Percentiles rank a stretch among this genome's conserved stretches.
These are phyloP conservation scores for Neopestalotiopsis rosae DNA, from an alignment of 2,329 filamentous ascomycete species.

Conservation along the genomic window DNA sequence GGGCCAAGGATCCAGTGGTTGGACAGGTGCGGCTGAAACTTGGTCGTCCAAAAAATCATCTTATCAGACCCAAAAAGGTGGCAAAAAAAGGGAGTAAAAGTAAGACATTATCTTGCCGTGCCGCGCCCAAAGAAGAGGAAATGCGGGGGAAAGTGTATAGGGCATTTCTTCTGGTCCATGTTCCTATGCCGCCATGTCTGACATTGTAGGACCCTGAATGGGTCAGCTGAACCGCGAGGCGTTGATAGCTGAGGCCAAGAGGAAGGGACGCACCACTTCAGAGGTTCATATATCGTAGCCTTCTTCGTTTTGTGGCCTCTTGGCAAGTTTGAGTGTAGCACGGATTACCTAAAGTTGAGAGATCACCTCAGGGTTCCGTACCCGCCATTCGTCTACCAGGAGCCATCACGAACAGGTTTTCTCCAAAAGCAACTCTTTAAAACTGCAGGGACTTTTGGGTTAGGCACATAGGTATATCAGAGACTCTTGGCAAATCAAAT, in stretches of 20 bases:
- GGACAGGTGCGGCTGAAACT: not conserved
- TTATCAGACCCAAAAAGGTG: not conserved
- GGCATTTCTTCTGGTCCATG: not conserved
- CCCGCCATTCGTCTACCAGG: not conserved
- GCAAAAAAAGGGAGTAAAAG: not conserved
- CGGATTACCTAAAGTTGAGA: not conserved
- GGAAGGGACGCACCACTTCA: not conserved
- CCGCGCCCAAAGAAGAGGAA: not conserved
- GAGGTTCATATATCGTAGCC: too few species aligned
- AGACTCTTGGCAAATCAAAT: not conserved
- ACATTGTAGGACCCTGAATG: not conserved
- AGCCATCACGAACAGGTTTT: not conserved
- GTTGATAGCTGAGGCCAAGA: not conserved
- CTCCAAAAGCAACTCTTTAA: not conserved
- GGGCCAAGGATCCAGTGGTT: not conserved
- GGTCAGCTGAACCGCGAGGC: not conserved
- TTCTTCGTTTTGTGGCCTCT: not conserved
- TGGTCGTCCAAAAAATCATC: not conserved
- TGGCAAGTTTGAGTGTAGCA: not conserved
- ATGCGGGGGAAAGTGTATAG: not conserved
- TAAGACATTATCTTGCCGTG: not conserved
- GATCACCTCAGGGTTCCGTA: not conserved
- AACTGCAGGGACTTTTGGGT: not conserved
- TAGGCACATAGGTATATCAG: not conserved
- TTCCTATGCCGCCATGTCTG: not conserved